Percentiles rank a stretch among this genome's conserved stretches.
These are phyloP conservation scores for Aspergillus tubingensis DNA, from an alignment of 2,329 filamentous ascomycete species.

Conservation along the genomic window DNA sequence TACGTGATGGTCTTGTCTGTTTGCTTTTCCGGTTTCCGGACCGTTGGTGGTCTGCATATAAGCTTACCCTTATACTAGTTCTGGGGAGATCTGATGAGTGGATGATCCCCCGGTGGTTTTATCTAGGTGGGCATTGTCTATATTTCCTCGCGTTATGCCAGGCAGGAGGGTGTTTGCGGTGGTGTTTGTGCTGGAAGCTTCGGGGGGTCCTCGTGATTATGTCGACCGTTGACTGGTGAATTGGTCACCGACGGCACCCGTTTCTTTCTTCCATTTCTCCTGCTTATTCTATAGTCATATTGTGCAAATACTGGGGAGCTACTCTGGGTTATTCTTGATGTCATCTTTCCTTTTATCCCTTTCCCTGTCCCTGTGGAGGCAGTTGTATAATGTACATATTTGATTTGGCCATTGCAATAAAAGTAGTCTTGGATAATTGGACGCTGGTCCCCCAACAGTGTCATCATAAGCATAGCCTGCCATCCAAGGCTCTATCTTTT, in stretches of 20 bases:
- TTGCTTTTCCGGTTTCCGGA: background rate
- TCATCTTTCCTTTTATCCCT: slow-evolving; percentile 2
- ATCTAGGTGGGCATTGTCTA: slow-evolving; percentile 1
- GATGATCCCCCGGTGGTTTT: background rate
- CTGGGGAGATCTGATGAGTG: background rate
- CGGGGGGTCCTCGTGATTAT: slow-evolving; percentile 3
- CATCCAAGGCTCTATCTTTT: background rate
- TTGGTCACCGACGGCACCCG: background rate
- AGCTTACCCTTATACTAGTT: background rate
- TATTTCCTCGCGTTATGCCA: slow-evolving; percentile 1
- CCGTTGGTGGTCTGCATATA: slow-evolving; percentile 1
- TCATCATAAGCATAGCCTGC: background rate
- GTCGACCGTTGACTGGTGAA: slow-evolving; percentile 1
- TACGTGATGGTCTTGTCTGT: background rate
- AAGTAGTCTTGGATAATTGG: slow-evolving; percentile 18
- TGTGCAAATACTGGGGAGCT: slow-evolving; percentile 8
- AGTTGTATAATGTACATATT: slow-evolving; percentile 29
- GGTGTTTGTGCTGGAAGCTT: slow-evolving; percentile 3
- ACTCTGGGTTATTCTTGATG: slow-evolving; percentile 1
- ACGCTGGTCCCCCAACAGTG: background rate
- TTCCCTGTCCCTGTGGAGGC: slow-evolving; percentile 2
- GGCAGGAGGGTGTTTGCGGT: slow-evolving; percentile 7
- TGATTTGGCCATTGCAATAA: slow-evolving; percentile 19
- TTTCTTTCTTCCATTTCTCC: slow-evolving; percentile 2
- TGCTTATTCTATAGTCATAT: slow-evolving; percentile 6